A percentile compares a stretch with the other conserved stretches of the same genome.
These are phyloP conservation scores for Fagus crenata DNA, from an alignment of 306 rosid species.

Conservation along the genomic window DNA sequence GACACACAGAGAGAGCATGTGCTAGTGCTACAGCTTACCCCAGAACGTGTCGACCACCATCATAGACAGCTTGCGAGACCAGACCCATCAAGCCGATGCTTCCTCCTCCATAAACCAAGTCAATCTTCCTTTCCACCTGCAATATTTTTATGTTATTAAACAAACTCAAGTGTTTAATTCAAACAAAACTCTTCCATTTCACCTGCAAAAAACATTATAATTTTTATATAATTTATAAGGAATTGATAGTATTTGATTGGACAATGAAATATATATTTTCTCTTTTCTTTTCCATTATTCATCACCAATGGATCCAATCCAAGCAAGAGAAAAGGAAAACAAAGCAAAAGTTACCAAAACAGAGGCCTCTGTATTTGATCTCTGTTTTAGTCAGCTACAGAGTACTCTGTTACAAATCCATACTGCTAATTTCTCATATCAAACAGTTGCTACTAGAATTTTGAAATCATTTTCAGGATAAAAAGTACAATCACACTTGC, in stretches of 20 bases:
- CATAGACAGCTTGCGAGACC: conserved; percentile 79
- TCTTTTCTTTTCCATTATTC: conserved; percentile 2
- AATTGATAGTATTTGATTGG: neutral
- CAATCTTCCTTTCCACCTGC: conserved; percentile 87
- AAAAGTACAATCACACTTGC: neutral
- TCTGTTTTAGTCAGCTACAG: neutral
- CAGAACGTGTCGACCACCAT: conserved; percentile 97
- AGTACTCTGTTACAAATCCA: neutral
- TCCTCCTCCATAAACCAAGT: conserved; percentile 98
- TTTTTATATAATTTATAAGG: too few relatives aligned
- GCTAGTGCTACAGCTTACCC: conserved; percentile 44
- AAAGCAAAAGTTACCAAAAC: neutral
- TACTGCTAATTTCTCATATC: neutral
- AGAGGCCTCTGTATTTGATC: neutral
- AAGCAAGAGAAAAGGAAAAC: neutral
- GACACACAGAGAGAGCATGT: neutral
- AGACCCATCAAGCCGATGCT: conserved; percentile 94
- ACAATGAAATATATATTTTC: neutral
- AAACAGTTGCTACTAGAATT: neutral
- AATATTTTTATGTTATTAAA: neutral
- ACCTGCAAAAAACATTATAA: neutral
- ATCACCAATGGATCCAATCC: conserved; percentile 13
- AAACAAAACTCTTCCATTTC: conserved; percentile 21
- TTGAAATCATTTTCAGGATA: neutral
- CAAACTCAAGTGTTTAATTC: conserved; percentile 15